Evolutionary conservation across 768 basidiomycete genomes (phyloP).

Genomic region (Pilatotrama ljubarskyi): DNA sequence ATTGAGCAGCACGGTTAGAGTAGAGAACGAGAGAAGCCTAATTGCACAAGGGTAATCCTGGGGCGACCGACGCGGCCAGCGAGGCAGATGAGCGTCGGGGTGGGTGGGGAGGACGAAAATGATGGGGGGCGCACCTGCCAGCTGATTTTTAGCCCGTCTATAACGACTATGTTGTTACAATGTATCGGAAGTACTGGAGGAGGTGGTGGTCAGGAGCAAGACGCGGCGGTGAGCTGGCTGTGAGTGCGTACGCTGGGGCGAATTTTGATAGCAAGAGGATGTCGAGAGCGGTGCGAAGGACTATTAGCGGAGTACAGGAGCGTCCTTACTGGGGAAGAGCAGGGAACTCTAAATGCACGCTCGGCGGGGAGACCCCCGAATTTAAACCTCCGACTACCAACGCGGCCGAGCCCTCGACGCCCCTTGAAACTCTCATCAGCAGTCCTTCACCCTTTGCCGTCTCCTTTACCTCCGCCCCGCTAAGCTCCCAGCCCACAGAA

Average conservation of each 20-base stretch:
- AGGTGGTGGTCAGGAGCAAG: slow-evolving; percentile 4
- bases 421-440: slow-evolving; percentile 27
- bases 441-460: slow-evolving; percentile 19
- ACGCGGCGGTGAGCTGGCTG: neutral
- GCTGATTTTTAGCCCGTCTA: slow-evolving; percentile 77
- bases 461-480: slow-evolving; percentile 13
- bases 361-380: slow-evolving; percentile 29
- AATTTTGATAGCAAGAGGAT: slow-evolving; percentile 30
- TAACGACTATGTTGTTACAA: slow-evolving; percentile 78
- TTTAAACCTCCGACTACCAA: slow-evolving; percentile 29
- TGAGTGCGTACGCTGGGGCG: slow-evolving; percentile 27
- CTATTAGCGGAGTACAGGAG: slow-evolving; percentile 37
- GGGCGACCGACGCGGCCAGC: slow-evolving; percentile 10
- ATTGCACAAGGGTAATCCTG: slow-evolving; percentile 67
- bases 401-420: slow-evolving; percentile 26
- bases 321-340: slow-evolving; percentile 26
- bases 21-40: slow-evolving; percentile 47
- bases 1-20: slow-evolving; percentile 50
- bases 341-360: slow-evolving; percentile 29
- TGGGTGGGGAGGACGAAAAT: slow-evolving; percentile 23
- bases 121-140: slow-evolving; percentile 53
- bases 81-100: slow-evolving; percentile 27
- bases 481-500: neutral
- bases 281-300: slow-evolving; percentile 25
- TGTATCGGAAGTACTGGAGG: slow-evolving; percentile 50